Conservation (phyloP, 73 alveolate genomes). For the Blepharisma stoltei region DNA sequence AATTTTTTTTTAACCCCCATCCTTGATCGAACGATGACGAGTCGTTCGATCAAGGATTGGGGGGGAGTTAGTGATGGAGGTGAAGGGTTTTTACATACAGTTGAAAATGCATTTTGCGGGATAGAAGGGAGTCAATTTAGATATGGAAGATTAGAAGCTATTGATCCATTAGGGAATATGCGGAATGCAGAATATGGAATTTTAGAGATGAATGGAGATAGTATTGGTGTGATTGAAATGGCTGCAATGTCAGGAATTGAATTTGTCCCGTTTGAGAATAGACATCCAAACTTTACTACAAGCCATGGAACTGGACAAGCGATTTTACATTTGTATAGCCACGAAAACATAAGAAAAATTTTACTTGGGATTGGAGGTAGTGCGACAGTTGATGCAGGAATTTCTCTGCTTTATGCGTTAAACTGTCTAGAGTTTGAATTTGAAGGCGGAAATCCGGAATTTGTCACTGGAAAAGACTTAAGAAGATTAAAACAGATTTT, state of each 20-base stretch:
- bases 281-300: not conserved
- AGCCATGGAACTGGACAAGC: slow-evolving; percentile 25
- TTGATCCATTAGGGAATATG: not conserved
- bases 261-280: not conserved
- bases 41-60: no score
- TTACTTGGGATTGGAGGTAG: slow-evolving; percentile 26
- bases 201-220: not conserved
- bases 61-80: slow-evolving; percentile 30
- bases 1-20: no score
- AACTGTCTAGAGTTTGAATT: not conserved
- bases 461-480: not conserved
- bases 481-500: not conserved
- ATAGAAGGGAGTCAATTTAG: not conserved
- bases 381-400: slow-evolving; percentile 13
- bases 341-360: not conserved
- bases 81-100: slow-evolving; percentile 9
- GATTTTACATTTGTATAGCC: not conserved
- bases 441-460: not conserved
- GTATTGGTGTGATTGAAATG: slow-evolving; percentile 11
- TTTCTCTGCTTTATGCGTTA: not conserved
- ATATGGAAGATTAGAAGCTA: not conserved
- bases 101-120: not conserved
- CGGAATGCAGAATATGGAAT: slow-evolving; percentile 3
- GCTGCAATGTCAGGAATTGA: slow-evolving; percentile 15
- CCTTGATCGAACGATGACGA: no score